Percentiles rank a stretch among this genome's conserved stretches.
phyloP scores from a whole-genome alignment of 352 stramenopile species.

The Phytophthora pistaciae region DNA sequence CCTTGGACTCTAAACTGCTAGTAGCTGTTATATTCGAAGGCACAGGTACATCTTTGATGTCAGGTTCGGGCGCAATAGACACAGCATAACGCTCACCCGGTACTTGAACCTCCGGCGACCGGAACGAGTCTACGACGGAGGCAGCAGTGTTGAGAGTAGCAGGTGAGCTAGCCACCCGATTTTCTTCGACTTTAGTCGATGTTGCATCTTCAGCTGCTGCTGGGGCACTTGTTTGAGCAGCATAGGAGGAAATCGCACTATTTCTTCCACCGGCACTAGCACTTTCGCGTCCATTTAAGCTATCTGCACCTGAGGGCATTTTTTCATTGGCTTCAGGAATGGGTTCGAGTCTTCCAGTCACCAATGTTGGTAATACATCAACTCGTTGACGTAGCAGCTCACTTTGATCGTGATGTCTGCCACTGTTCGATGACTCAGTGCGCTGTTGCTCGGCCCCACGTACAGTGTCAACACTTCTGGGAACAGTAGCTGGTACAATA shows the following conservation, averaged over 20 bases:
- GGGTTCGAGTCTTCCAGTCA: slow-evolving; percentile 17
- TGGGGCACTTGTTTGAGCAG: neutral
- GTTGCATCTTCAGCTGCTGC: neutral
- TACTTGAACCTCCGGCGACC: slow-evolving; percentile 2
- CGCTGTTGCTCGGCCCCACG: neutral
- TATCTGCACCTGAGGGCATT: slow-evolving; percentile 5
- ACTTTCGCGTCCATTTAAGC: neutral
- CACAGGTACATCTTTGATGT: neutral
- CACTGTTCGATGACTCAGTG: slow-evolving; percentile 1
- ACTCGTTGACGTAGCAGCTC: neutral
- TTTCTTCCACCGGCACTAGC: neutral
- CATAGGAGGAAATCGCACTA: neutral
- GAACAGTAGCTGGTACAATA: neutral
- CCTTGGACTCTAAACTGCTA: neutral
- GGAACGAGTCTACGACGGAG: neutral
- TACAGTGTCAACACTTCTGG: neutral
- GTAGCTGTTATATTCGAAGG: neutral
- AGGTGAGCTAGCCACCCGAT: slow-evolving; percentile 14
- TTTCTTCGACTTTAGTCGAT: slow-evolving; percentile 26
- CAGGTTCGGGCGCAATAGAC: neutral
- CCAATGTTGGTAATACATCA: slow-evolving; percentile 13
- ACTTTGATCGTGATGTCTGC: neutral
- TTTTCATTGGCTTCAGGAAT: slow-evolving; percentile 34
- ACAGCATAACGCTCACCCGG: slow-evolving; percentile 7
- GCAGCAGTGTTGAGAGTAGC: neutral